Percentiles rank a stretch among this genome's conserved stretches.
phyloP scores from a whole-genome alignment of 352 stramenopile species.

The Phytophthora constricta region DNA sequence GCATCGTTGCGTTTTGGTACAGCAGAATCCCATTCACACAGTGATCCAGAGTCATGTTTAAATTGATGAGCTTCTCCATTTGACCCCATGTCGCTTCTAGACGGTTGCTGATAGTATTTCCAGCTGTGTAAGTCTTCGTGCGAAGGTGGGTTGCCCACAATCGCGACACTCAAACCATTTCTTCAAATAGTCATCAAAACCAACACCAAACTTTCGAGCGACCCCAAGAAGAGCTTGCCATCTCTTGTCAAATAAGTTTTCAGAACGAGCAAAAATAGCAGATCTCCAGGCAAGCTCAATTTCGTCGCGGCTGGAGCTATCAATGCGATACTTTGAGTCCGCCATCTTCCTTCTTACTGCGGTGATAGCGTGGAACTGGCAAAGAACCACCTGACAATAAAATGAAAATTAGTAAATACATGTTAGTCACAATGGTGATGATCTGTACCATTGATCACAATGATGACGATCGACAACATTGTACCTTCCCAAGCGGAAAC shows the following conservation, averaged over 20 bases:
- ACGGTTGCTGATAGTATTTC: conserved; percentile 4
- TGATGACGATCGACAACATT: background rate
- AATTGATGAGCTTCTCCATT: background rate
- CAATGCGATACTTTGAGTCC: conserved; percentile 2
- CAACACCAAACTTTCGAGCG: background rate
- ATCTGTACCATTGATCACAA: background rate
- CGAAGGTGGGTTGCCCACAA: conserved; percentile 10
- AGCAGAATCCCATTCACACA: conserved; percentile 4
- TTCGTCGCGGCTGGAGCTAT: background rate
- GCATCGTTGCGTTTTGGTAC: conserved; percentile 9
- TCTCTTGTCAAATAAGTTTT: background rate
- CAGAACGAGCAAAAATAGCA: background rate
- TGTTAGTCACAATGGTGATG: too few relatives aligned
- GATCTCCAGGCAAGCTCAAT: background rate
- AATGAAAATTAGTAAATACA: background rate
- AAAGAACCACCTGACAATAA: conserved; percentile 7
- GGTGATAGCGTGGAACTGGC: conserved; percentile 11
- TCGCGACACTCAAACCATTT: background rate
- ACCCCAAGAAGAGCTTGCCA: background rate
- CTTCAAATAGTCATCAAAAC: conserved; percentile 10
- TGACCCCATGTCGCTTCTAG: background rate
- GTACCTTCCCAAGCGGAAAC: conserved; percentile 4
- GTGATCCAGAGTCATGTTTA: background rate
- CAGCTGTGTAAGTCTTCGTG: conserved; percentile 8
- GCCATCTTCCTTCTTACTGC: conserved; percentile 8